phyloP scores from a whole-genome alignment of 2,329 filamentous ascomycete genomes.

The Cladosporium oxysporum region DNA sequence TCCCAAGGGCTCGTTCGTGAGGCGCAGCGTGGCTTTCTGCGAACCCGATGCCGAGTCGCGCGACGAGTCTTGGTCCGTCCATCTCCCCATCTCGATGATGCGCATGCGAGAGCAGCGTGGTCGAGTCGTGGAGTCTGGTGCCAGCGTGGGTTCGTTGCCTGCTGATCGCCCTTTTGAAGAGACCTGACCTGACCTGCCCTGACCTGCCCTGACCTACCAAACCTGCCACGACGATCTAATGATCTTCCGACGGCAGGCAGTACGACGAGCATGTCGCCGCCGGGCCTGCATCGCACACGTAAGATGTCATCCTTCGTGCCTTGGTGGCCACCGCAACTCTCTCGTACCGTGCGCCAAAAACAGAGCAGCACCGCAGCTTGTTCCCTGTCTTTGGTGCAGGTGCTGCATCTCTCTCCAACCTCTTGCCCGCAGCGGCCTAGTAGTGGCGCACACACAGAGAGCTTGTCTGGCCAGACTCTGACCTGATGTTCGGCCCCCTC shows the following conservation, averaged over 20 bases:
- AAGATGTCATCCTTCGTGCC: background rate
- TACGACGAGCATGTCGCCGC: background rate
- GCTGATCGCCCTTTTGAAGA: background rate
- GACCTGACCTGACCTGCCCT: background rate
- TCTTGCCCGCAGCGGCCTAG: background rate
- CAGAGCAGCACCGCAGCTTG: slow-evolving; percentile 6
- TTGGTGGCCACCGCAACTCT: background rate
- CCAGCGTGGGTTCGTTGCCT: background rate
- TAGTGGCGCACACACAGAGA: background rate
- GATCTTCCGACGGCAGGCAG: background rate
- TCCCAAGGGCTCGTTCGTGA: slow-evolving; percentile 1
- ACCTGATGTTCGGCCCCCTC: background rate
- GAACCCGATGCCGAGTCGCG: slow-evolving; percentile 3
- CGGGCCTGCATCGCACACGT: background rate
- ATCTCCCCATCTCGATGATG: background rate
- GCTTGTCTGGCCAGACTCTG: slow-evolving; percentile 9
- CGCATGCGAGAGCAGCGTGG: background rate
- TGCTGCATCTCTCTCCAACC: background rate
- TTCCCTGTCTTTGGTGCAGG: slow-evolving; percentile 11
- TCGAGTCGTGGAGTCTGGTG: background rate
- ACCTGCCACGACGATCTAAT: background rate
- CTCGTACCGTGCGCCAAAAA: slow-evolving; percentile 11
- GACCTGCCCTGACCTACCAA: background rate
- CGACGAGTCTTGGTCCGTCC: background rate
- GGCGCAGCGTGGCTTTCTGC: slow-evolving; percentile 5